Evolutionary conservation across 2,329 filamentous ascomycete genomes (phyloP), one percentile per base, ranked within the genome.

Genomic region (Colletotrichum sp.): DNA sequence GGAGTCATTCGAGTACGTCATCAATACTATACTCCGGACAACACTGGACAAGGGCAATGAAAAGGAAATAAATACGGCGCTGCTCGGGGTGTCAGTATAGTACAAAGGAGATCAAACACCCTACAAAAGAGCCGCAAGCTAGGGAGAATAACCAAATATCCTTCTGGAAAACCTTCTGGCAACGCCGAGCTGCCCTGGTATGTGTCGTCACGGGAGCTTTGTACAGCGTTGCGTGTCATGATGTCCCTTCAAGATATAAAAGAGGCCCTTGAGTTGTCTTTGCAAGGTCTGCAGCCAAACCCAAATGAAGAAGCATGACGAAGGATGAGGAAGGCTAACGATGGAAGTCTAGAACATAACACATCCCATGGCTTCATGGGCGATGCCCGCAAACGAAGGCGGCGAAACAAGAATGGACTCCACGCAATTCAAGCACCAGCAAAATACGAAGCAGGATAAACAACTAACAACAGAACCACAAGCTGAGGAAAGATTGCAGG

Each of bases 391-490:
- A 22, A 22, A 7, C 11, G 6, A 48, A 48, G 44, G 0, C 19
- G 0, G 44, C n/a, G n/a, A n/a, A 22, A 3, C 19, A 8, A 22
- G n/a, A n/a, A n/a, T n/a, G n/a, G n/a, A n/a, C n/a, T n/a, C n/a
- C n/a, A n/a, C n/a, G n/a, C n/a, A n/a, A n/a, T n/a, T n/a, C n/a
- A n/a, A n/a, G n/a, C n/a, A n/a, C n/a, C n/a, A n/a, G n/a, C n/a
- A n/a, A n/a, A n/a, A 22, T 1, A 7, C 6, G 44, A 8, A 48
- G n/a, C 44, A 48, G 44, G 13, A 48, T 22, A 48, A 48, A 6
- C 44, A 22, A 7, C 44, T 0, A 0, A 22, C 11, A 22, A 48
- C 11, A 48, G 11, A 2, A 48, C 0, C n/a, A 0, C n/a, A 13
- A 48, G 2, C 44, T 1, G 44, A 0, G 2, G 0, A 3, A 44